Percentiles rank a stretch among this genome's conserved stretches.
These are phyloP conservation scores for Powellomyces hirtus DNA, from an alignment of 192 early-diverging fungal genomes.

Conservation along the genomic window DNA sequence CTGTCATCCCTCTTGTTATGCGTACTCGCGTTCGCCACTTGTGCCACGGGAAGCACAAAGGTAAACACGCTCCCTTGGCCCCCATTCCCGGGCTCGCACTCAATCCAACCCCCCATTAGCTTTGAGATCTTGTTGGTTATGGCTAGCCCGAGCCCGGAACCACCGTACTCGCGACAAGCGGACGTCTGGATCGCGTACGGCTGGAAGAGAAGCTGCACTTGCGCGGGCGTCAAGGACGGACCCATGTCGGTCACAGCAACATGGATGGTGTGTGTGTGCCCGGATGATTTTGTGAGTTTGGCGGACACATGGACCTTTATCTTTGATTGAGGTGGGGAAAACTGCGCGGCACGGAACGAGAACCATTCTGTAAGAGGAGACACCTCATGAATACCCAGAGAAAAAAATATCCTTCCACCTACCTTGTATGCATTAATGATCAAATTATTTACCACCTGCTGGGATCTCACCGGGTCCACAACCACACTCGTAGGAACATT, in stretches of 20 bases:
- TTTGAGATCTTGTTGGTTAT: slow-evolving; percentile 19
- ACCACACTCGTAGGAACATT: slow-evolving; percentile 19
- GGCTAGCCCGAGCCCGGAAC: slow-evolving; percentile 25
- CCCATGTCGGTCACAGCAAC: slow-evolving; percentile 1
- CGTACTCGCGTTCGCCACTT: slow-evolving; percentile 1
- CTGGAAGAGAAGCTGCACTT: slow-evolving; percentile 10
- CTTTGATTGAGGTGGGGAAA: not conserved
- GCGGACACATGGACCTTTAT: not conserved
- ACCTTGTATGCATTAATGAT: slow-evolving; percentile 9
- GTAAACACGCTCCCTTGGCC: not conserved
- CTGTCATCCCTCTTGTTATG: not conserved
- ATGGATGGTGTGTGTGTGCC: not conserved
- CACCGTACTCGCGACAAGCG: slow-evolving; percentile 27
- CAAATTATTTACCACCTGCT: slow-evolving; percentile 20
- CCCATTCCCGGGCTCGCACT: not conserved
- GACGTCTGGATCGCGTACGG: slow-evolving; percentile 18
- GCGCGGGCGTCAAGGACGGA: not conserved
- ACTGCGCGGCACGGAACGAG: not conserved
- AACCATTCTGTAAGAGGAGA: not conserved
- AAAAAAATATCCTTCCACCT: not conserved
- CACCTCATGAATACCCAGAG: not conserved
- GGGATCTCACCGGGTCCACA: slow-evolving; percentile 24
- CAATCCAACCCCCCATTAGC: slow-evolving; percentile 27
- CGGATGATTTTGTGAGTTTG: not conserved
- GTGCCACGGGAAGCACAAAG: not conserved